A percentile compares a stretch with the other conserved stretches of the same genome.
Conservation (phyloP, 495 filamentous ascomycete species). For the Penicillium salamii region DNA sequence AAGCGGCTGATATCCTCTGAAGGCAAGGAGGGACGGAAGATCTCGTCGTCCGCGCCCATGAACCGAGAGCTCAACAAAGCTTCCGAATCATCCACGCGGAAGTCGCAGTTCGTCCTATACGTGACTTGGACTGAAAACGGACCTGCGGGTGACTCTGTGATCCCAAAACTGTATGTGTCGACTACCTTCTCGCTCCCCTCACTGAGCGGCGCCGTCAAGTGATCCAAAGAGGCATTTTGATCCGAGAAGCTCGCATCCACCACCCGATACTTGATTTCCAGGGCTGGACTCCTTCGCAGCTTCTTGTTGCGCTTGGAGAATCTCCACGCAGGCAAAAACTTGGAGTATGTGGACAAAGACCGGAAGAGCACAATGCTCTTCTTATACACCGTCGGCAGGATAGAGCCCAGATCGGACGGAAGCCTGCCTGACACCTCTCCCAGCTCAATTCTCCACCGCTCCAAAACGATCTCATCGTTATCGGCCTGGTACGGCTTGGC, state of each 20-base stretch:
- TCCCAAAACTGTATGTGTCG: constrained; percentile 73
- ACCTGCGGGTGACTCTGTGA: constrained; percentile 81
- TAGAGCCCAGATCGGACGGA: constrained; percentile 61
- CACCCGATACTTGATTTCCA: constrained; percentile 76
- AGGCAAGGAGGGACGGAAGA: constrained; percentile 72
- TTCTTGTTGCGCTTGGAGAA: constrained; percentile 72
- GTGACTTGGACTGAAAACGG: constrained; percentile 75
- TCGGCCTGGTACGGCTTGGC: constrained; percentile 30
- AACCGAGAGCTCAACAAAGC: constrained; percentile 91
- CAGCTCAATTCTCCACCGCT: constrained; percentile 85
- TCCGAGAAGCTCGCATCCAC: constrained; percentile 52
- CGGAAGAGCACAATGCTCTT: constrained; percentile 92
- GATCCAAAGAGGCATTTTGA: constrained; percentile 50
- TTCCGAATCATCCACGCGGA: constrained; percentile 88
- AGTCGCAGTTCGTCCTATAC: constrained; percentile 84
- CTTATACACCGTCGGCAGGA: constrained; percentile 89
- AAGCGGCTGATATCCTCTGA: constrained; percentile 31
- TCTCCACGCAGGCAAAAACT: constrained; percentile 85
- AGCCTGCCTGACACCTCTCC: constrained; percentile 54
- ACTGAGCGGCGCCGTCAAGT: constrained; percentile 68
- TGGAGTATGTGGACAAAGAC: constrained; percentile 80
- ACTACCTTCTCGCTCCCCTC: constrained; percentile 63
- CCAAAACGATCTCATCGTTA: constrained; percentile 71
- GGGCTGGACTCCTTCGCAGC: constrained; percentile 57
- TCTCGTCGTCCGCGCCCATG: constrained; percentile 86